These are phyloP conservation scores for Lomentospora prolificans DNA, from an alignment of 2,329 filamentous ascomycete species.

Conservation along the genomic window DNA sequence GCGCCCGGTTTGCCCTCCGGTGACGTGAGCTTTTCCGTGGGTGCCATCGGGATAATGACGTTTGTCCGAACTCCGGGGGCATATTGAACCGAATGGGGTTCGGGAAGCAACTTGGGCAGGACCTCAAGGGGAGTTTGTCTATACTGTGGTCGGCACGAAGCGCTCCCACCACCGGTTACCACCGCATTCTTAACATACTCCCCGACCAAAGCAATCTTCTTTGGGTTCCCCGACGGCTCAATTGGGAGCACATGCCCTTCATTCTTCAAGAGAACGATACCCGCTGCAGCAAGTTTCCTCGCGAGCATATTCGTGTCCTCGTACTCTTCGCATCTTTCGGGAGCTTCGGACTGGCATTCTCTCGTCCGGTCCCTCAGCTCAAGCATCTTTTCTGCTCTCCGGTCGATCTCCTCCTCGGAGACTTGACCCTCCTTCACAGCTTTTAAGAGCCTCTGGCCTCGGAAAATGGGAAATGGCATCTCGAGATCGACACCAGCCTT, in stretches of 20 bases:
- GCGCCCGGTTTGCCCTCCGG: not conserved
- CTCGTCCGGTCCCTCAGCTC: conserved; percentile 11
- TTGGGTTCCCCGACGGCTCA: not conserved
- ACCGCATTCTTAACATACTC: conserved; percentile 9
- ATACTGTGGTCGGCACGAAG: conserved; percentile 12
- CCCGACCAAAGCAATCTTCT: conserved; percentile 6
- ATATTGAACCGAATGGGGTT: not conserved
- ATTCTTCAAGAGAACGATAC: conserved; percentile 15
- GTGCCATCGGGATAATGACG: not conserved
- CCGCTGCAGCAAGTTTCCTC: conserved; percentile 12
- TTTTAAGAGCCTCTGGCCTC: conserved; percentile 13
- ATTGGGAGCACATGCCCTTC: conserved; percentile 6
- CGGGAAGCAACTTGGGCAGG: not conserved
- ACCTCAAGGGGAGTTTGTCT: conserved; percentile 5
- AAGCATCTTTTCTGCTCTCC: conserved; percentile 11
- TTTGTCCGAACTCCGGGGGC: conserved; percentile 9
- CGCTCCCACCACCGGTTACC: conserved; percentile 8
- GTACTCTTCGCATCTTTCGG: not conserved
- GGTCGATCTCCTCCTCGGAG: conserved; percentile 11
- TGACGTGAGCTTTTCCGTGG: not conserved
- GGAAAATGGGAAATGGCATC: conserved; percentile 20
- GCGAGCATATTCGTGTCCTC: conserved; percentile 3
- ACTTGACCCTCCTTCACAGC: conserved; percentile 13
- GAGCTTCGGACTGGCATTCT: conserved; percentile 9
- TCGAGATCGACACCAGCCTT: conserved; percentile 23